Evolutionary conservation across 179 eudicot genomes (phyloP).

Genomic region (Silene coronaria): DNA sequence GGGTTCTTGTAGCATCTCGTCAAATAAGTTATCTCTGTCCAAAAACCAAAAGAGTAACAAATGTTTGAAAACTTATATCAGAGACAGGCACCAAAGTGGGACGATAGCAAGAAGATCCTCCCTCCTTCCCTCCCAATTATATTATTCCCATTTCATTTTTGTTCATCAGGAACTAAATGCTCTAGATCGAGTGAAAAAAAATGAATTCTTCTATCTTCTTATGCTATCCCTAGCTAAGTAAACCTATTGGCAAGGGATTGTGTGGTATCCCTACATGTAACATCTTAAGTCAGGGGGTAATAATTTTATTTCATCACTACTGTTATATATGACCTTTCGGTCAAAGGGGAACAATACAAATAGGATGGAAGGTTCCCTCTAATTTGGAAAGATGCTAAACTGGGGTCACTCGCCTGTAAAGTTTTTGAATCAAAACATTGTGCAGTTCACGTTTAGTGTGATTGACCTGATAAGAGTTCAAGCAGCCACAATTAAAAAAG

Average conservation of each 20-base stretch:
- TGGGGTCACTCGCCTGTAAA: constrained; percentile 58
- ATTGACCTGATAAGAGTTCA: constrained; percentile 56
- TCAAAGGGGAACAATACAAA: too few species aligned
- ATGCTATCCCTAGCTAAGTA: too few species aligned
- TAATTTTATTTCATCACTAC: too few species aligned
- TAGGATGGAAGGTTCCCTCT: neutral
- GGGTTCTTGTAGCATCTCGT: constrained; percentile 91
- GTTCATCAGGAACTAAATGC: neutral
- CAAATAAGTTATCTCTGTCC: constrained; percentile 75
- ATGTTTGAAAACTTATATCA: constrained; percentile 8
- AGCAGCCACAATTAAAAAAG: constrained; percentile 9
- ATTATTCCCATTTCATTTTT: neutral
- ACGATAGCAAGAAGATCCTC: neutral
- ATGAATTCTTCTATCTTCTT: too few species aligned
- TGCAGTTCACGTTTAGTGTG: constrained; percentile 92
- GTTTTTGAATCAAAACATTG: constrained; percentile 80
- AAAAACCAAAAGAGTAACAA: constrained; percentile 8
- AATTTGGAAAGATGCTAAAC: neutral
- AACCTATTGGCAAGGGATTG: too few species aligned
- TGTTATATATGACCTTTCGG: too few species aligned
- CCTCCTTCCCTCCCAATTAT: neutral
- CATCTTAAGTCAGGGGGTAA: too few species aligned
- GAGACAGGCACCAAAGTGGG: neutral
- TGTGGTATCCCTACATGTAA: too few species aligned
- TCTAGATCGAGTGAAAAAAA: too few species aligned